These are phyloP conservation scores for Xylaria sp. DNA, from an alignment of 495 filamentous ascomycete genomes.

Conservation along the genomic window DNA sequence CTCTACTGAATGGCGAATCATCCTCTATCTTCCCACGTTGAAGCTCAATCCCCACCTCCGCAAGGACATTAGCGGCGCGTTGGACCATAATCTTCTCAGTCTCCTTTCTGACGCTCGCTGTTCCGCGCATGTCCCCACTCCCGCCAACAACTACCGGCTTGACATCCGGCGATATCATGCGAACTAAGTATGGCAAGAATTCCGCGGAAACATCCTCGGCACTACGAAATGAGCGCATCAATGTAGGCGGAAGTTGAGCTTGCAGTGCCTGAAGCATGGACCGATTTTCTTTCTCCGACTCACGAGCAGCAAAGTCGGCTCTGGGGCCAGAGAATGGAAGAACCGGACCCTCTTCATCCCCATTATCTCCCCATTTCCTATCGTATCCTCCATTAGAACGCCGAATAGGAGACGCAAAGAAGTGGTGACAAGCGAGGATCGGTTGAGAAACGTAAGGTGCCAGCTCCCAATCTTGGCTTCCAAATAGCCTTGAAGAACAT, in stretches of 20 bases:
- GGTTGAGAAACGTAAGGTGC: constrained; percentile 83
- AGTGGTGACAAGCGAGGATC: constrained; percentile 85
- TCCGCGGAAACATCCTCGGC: constrained; percentile 76
- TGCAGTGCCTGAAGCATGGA: constrained; percentile 61
- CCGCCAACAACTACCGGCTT: constrained; percentile 90
- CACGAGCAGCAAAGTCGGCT: constrained; percentile 80
- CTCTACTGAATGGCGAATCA: constrained; percentile 52
- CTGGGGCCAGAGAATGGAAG: constrained; percentile 80
- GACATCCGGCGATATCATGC: constrained; percentile 84
- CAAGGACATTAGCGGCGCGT: constrained; percentile 80
- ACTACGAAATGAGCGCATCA: constrained; percentile 78
- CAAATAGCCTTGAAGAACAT: constrained; percentile 75
- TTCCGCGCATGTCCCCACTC: constrained; percentile 65
- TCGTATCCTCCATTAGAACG: constrained; percentile 46
- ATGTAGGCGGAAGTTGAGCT: constrained; percentile 61
- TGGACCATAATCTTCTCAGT: constrained; percentile 80
- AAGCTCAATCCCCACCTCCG: constrained; percentile 78
- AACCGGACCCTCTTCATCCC: constrained; percentile 61
- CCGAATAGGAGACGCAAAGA: constrained; percentile 75
- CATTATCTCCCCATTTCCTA: constrained; percentile 50
- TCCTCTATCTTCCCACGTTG: constrained; percentile 81
- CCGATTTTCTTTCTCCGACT: constrained; percentile 72
- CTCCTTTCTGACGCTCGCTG: constrained; percentile 85
- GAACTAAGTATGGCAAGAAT: constrained; percentile 80
- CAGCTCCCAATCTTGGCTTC: constrained; percentile 87